A percentile compares a stretch with the other conserved stretches of the same genome.
Evolutionary conservation across 306 rosid genomes (phyloP).

Genomic region (Vigna nakashimae): DNA sequence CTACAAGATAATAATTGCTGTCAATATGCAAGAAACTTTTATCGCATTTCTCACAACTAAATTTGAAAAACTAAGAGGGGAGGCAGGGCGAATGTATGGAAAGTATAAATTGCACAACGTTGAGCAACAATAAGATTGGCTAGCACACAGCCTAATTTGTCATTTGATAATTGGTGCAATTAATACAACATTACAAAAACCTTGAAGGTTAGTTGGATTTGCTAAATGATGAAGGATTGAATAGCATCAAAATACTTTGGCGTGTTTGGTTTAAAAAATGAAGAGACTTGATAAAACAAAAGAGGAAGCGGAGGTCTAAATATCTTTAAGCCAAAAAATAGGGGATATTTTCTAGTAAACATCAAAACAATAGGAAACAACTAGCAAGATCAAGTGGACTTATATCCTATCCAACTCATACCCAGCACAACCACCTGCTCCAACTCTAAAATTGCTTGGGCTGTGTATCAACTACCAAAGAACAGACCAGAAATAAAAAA

Average conservation of each 20-base stretch:
- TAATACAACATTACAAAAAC: conserved; percentile 9
- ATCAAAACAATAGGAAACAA: not conserved
- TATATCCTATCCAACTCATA: not conserved
- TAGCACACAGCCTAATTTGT: conserved; percentile 14
- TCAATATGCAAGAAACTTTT: conserved; percentile 35
- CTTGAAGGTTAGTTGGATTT: not conserved
- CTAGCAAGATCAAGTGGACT: not conserved
- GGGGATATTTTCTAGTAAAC: not conserved
- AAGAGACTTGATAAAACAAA: conserved; percentile 3
- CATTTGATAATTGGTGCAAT: not conserved
- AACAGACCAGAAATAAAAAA: not conserved
- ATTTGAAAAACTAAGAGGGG: not conserved
- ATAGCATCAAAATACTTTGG: not conserved
- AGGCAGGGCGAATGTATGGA: not conserved
- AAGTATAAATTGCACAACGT: conserved; percentile 10
- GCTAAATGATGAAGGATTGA: not conserved
- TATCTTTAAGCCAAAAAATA: not conserved
- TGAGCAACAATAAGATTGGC: conserved; percentile 28
- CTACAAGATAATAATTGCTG: conserved; percentile 52
- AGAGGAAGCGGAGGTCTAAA: not conserved
- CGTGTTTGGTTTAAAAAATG: not conserved
- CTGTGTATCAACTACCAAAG: not conserved
- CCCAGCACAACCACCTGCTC: conserved; percentile 2
- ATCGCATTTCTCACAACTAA: conserved; percentile 15
- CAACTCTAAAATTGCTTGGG: not conserved